Conservation (phyloP, 139 green algal genomes). For the Pleodorina starrii region DNA sequence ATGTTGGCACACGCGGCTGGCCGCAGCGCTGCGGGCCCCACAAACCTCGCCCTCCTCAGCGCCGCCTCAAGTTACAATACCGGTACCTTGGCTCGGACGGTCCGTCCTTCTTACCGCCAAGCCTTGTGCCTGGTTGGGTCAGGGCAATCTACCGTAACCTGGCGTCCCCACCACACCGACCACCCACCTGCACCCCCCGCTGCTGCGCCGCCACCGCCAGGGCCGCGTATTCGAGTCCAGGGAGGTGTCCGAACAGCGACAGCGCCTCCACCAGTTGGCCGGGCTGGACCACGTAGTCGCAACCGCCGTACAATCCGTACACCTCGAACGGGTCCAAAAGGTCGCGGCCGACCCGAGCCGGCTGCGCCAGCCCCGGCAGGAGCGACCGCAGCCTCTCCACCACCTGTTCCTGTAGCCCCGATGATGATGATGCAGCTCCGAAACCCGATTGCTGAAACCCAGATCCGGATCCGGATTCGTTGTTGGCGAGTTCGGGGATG, state of each 20-base stretch:
- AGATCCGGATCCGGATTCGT: neutral
- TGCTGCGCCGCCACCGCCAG: neutral
- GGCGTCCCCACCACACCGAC: no score
- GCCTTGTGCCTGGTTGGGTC: no score
- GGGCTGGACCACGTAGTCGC: conserved; percentile 24
- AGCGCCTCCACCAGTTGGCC: conserved; percentile 24
- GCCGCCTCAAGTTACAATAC: no score
- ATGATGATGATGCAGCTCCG: no score
- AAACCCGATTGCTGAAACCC: no score
- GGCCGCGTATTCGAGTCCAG: conserved; percentile 31
- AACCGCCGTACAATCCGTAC: conserved; percentile 33
- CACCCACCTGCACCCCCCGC: conserved; percentile 10
- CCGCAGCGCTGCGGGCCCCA: no score
- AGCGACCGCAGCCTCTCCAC: conserved; percentile 1
- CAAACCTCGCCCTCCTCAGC: no score
- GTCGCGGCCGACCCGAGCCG: conserved; percentile 24
- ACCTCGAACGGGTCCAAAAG: conserved; percentile 53
- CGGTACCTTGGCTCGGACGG: no score
- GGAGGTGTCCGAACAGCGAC: conserved; percentile 45
- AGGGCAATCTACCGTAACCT: no score
- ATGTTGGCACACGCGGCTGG: no score
- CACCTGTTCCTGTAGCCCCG: neutral
- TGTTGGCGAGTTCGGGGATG: neutral
- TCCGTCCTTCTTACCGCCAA: no score
- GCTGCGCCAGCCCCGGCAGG: neutral